Percentiles rank a stretch among this genome's conserved stretches.
Evolutionary conservation across 495 filamentous ascomycete genomes (phyloP).

Genomic region (Annulohypoxylon nitens): DNA sequence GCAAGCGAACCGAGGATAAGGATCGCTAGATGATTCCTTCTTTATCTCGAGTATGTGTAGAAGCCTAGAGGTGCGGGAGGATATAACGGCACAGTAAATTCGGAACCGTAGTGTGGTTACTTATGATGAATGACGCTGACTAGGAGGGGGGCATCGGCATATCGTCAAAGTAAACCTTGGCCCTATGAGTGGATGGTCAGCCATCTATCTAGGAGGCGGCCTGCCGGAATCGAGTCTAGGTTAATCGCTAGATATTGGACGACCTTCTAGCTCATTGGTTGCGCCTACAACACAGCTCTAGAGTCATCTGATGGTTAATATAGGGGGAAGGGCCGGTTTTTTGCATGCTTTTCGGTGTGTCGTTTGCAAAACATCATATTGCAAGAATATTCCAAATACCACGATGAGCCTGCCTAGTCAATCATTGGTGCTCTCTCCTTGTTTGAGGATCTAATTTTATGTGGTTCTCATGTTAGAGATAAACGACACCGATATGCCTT

Average conservation of each 20-base stretch:
- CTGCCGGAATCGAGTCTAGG: slow-evolving; percentile 7
- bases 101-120: slow-evolving; percentile 22
- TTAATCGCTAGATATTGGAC: slow-evolving; percentile 9
- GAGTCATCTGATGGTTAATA: slow-evolving; percentile 34
- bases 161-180: slow-evolving; percentile 17
- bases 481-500: slow-evolving; percentile 3
- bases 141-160: slow-evolving; percentile 35
- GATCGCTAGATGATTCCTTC: slow-evolving; percentile 11
- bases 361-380: neutral
- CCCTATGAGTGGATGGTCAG: slow-evolving; percentile 10
- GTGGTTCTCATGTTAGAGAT: slow-evolving; percentile 14
- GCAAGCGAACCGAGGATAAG: slow-evolving; percentile 6
- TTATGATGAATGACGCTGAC: slow-evolving; percentile 19
- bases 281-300: slow-evolving; percentile 19
- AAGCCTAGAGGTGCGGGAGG: neutral
- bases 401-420: neutral
- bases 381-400: slow-evolving; percentile 11
- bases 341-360: slow-evolving; percentile 7
- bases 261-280: slow-evolving; percentile 16
- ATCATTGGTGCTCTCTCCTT: slow-evolving; percentile 20
- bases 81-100: slow-evolving; percentile 39
- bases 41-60: slow-evolving; percentile 17
- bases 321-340: slow-evolving; percentile 10
- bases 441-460: slow-evolving; percentile 4
- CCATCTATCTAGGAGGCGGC: slow-evolving; percentile 16